phyloP scores from a whole-genome alignment of 305 asterid species.

The Rubia peregrina region DNA sequence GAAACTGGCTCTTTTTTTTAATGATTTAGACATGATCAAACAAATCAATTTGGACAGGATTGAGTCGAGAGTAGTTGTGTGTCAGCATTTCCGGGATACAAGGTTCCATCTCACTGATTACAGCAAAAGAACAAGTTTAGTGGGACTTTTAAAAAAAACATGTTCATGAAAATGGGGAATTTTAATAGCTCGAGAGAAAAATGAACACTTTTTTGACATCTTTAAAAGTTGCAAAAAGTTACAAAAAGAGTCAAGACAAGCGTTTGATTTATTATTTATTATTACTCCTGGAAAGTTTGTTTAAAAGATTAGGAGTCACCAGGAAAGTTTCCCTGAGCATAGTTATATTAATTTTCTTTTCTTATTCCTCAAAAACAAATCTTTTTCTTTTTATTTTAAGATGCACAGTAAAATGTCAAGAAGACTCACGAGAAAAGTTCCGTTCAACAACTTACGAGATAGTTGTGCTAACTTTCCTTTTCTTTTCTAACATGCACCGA shows the following conservation, averaged over 20 bases:
- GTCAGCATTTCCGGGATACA: slow-evolving; percentile 5
- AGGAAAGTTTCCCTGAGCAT: too few relatives aligned
- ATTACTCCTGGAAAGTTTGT: too few relatives aligned
- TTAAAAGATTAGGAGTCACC: too few relatives aligned
- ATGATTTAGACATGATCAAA: not conserved
- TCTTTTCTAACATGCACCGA: too few relatives aligned
- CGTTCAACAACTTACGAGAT: too few relatives aligned
- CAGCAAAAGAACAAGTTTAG: not conserved
- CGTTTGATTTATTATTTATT: not conserved
- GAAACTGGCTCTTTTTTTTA: not conserved
- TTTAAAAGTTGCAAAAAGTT: not conserved
- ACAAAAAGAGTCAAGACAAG: not conserved
- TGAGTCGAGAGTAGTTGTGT: not conserved
- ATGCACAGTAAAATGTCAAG: too few relatives aligned
- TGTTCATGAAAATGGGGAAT: not conserved
- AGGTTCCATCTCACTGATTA: not conserved
- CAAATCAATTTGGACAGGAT: not conserved
- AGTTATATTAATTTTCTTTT: too few relatives aligned
- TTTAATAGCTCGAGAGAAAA: not conserved
- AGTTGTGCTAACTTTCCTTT: too few relatives aligned
- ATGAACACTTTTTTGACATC: not conserved
- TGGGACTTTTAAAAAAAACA: not conserved
- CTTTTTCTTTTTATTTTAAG: too few relatives aligned
- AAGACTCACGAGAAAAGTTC: too few relatives aligned
- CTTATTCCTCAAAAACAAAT: too few relatives aligned